Conservation (phyloP, 495 filamentous ascomycete species). For the Trichoderma reesei region DNA sequence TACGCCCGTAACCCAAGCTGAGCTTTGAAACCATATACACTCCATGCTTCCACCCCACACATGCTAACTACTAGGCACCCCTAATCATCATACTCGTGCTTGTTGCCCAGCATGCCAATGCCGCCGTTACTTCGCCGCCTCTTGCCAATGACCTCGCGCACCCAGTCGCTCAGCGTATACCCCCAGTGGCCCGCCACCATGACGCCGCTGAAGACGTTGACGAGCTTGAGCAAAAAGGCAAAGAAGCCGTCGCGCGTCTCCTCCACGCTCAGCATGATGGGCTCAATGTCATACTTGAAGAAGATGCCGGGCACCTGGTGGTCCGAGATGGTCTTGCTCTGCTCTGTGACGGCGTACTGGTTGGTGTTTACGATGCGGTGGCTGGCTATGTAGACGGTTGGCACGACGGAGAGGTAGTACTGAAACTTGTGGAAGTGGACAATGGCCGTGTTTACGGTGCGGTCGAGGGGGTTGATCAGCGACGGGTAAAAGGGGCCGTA, state of each 20-base stretch:
- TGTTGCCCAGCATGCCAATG: slow-evolving; percentile 46
- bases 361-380: slow-evolving; percentile 71
- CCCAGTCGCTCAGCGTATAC: slow-evolving; percentile 44
- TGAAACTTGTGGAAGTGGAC: slow-evolving; percentile 90
- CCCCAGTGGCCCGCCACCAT: slow-evolving; percentile 54
- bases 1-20: background rate
- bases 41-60: background rate
- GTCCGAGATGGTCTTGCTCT: slow-evolving; percentile 58
- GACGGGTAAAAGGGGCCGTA: slow-evolving; percentile 93
- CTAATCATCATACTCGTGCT: slow-evolving; percentile 23
- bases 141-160: slow-evolving; percentile 37
- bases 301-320: slow-evolving; percentile 80
- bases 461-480: slow-evolving; percentile 88
- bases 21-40: background rate
- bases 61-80: background rate
- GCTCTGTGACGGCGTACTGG: slow-evolving; percentile 93
- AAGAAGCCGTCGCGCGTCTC: slow-evolving; percentile 71
- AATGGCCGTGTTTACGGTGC: slow-evolving; percentile 64
- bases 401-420: slow-evolving; percentile 95
- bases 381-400: slow-evolving; percentile 80
- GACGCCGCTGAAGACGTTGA: slow-evolving; percentile 51
- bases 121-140: slow-evolving; percentile 38
- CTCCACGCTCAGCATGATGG: slow-evolving; percentile 74
- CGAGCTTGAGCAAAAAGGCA: slow-evolving; percentile 62
- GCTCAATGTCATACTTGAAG: slow-evolving; percentile 99